These are phyloP conservation scores for Actinomucor elegans DNA, from an alignment of 371 early-diverging fungal genomes.

Conservation along the genomic window DNA sequence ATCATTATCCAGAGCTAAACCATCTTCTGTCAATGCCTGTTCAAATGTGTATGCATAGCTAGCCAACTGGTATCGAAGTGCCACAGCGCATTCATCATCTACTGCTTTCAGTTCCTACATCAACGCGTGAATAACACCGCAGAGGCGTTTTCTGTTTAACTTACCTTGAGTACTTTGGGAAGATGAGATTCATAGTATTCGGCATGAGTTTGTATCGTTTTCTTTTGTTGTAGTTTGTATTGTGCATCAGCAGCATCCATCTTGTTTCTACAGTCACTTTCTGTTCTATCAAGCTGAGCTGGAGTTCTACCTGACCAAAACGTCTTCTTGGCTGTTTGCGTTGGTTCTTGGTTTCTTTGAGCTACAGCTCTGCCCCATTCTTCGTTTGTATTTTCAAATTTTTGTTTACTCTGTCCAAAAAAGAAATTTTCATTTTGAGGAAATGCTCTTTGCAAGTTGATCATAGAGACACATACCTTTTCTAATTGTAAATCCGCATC, in stretches of 20 bases:
- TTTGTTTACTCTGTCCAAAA: constrained; percentile 60
- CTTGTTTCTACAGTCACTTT: constrained; percentile 21
- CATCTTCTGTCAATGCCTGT: constrained; percentile 36
- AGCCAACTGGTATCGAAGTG: constrained; percentile 68
- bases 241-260: constrained; percentile 57
- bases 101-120: constrained; percentile 66
- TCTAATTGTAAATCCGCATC: constrained; percentile 74
- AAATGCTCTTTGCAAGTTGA: no score
- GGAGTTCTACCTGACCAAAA: constrained; percentile 56
- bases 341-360: constrained; percentile 61
- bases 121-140: not conserved
- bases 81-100: constrained; percentile 67
- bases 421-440: no score
- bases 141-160: not conserved
- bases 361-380: constrained; percentile 79
- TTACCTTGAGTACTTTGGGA: constrained; percentile 18
- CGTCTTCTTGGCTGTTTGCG: constrained; percentile 49
- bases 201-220: constrained; percentile 63
- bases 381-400: constrained; percentile 73
- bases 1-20: constrained; percentile 33
- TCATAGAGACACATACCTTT: constrained; percentile 64
- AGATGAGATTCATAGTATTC: constrained; percentile 68
- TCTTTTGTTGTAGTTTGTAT: constrained; percentile 71
- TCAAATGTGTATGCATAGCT: constrained; percentile 65
- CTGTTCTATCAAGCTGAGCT: constrained; percentile 65